phyloP scores from a whole-genome alignment of 2,329 filamentous ascomycete genomes.

The Aspergillus alliaceus region DNA sequence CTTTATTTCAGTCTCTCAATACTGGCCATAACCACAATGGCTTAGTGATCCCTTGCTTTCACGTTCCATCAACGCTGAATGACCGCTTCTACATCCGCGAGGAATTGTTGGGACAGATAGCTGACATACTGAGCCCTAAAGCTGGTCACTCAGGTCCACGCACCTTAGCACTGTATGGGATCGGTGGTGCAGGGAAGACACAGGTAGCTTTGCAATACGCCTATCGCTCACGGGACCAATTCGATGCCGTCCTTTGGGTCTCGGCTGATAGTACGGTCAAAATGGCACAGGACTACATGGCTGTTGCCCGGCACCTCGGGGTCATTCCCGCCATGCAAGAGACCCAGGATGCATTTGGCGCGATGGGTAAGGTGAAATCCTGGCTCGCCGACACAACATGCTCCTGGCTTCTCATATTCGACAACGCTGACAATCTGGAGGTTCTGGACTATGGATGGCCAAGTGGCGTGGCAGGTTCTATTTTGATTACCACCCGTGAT shows the following conservation, averaged over 20 bases:
- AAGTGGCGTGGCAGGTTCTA: background rate
- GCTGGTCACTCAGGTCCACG: background rate
- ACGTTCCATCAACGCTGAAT: background rate
- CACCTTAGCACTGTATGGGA: background rate
- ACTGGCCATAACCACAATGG: background rate
- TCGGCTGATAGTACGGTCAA: background rate
- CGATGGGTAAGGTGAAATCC: background rate
- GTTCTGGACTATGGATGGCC: background rate
- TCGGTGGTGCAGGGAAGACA: background rate
- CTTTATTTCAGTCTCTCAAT: background rate
- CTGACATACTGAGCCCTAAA: background rate
- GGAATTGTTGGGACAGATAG: background rate
- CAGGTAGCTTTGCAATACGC: background rate
- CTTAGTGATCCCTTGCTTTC: background rate
- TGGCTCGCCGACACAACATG: background rate
- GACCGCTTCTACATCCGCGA: background rate
- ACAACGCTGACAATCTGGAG: background rate
- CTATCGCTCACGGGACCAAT: background rate
- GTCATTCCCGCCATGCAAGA: background rate
- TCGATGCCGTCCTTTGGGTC: background rate
- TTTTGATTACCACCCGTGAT: background rate
- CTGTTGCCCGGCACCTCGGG: background rate
- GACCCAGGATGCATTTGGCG: background rate
- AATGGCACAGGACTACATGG: background rate
- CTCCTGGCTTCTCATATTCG: background rate